Conservation (phyloP, 2,329 filamentous ascomycete genomes). For the Dryadomyces quercus-mongolicae region DNA sequence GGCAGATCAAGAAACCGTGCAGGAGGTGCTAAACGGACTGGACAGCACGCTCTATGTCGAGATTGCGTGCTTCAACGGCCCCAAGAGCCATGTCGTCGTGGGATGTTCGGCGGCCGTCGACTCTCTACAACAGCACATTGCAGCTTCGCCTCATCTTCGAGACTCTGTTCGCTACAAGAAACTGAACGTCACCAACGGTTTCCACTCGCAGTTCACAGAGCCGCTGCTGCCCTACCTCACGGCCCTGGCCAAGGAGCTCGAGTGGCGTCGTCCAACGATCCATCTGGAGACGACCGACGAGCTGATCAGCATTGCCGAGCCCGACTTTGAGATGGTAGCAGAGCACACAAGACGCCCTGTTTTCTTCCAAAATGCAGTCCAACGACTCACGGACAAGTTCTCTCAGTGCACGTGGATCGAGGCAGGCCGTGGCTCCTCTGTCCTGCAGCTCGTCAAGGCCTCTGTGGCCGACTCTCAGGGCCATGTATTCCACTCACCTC, state of each 20-base stretch:
- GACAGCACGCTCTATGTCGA: not conserved
- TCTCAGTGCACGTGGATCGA: conserved; percentile 19
- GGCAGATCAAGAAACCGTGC: conserved; percentile 6
- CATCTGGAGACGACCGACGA: not conserved
- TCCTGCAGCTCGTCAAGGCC: not conserved
- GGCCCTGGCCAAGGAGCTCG: conserved; percentile 10
- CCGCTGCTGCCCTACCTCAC: conserved; percentile 2
- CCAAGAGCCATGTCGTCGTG: conserved; percentile 12
- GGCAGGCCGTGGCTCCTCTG: conserved; percentile 15
- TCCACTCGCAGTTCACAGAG: conserved; percentile 8
- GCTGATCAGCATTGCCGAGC: too few relatives aligned
- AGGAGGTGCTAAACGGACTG: not conserved
- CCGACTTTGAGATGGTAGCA: not conserved
- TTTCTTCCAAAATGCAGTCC: conserved; percentile 17
- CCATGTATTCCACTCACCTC: not conserved
- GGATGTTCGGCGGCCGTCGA: conserved; percentile 7
- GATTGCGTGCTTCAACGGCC: conserved; percentile 15
- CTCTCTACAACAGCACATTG: conserved; percentile 6
- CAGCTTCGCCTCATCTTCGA: not conserved
- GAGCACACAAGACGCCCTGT: conserved; percentile 18
- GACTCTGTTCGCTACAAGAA: conserved; percentile 4
- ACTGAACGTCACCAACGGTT: conserved; percentile 14
- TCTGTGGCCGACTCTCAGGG: not conserved
- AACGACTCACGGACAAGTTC: conserved; percentile 13
- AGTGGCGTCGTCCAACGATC: conserved; percentile 4